These are phyloP conservation scores for Huiozyma sinensis DNA, from an alignment of 805 yeast species.

Conservation along the genomic window DNA sequence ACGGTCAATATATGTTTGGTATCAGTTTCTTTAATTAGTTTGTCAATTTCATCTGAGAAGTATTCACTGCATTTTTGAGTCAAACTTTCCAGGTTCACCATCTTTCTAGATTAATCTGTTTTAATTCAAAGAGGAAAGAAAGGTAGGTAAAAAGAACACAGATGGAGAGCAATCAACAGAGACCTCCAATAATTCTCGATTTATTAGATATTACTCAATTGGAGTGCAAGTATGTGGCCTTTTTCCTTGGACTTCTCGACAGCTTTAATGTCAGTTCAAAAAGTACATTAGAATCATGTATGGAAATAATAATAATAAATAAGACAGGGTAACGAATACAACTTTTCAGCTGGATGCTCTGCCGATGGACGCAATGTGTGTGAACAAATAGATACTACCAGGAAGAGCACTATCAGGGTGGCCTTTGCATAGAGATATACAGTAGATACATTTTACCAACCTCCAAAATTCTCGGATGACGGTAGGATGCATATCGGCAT, in stretches of 20 bases:
- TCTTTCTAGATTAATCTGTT: not conserved
- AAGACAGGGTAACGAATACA: not conserved
- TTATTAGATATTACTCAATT: too few species aligned
- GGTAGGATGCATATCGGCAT: conserved; percentile 39
- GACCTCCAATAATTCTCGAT: too few species aligned
- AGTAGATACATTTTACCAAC: conserved; percentile 24
- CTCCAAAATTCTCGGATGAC: conserved; percentile 38
- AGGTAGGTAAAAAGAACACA: too few species aligned
- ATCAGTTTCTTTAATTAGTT: not conserved
- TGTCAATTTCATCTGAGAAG: not conserved
- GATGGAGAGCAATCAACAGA: too few species aligned
- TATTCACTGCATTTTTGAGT: conserved; percentile 1
- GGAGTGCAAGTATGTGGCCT: too few species aligned
- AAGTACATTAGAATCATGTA: too few species aligned
- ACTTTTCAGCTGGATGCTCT: not conserved
- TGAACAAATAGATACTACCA: too few species aligned
- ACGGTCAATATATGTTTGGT: not conserved
- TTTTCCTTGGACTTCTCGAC: too few species aligned
- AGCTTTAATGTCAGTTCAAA: too few species aligned
- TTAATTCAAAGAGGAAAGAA: too few species aligned
- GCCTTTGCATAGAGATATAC: too few species aligned
- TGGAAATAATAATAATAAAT: not conserved
- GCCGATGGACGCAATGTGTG: not conserved
- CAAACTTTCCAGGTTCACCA: not conserved
- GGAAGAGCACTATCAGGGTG: too few species aligned